These are phyloP conservation scores for Penicillium griseofulvum DNA, from an alignment of 2,329 filamentous ascomycete genomes.

Conservation along the genomic window DNA sequence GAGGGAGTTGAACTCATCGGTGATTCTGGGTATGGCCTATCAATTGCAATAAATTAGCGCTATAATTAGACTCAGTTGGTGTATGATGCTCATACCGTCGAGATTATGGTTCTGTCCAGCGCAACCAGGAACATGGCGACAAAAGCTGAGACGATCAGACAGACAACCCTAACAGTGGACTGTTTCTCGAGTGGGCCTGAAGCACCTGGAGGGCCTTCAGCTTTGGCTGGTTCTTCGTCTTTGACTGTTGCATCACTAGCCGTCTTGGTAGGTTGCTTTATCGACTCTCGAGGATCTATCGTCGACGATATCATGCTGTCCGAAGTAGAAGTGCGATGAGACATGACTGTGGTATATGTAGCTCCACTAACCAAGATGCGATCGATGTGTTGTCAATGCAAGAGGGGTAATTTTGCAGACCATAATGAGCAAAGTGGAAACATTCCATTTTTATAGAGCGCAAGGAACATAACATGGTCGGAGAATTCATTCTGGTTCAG, in stretches of 20 bases:
- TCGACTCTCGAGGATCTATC: too few relatives aligned
- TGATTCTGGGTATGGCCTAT: slow-evolving; percentile 19
- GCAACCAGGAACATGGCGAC: neutral
- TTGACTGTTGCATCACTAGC: neutral
- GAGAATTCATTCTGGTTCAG: neutral
- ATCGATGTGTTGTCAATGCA: neutral
- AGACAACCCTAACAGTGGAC: neutral
- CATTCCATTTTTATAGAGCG: neutral
- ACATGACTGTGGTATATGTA: neutral
- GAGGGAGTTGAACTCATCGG: slow-evolving; percentile 15
- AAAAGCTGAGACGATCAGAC: neutral
- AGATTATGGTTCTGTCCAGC: neutral
- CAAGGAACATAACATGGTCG: neutral
- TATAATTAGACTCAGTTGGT: neutral
- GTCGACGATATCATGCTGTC: neutral
- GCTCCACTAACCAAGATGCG: neutral
- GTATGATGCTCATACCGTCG: neutral
- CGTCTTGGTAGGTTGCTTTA: neutral
- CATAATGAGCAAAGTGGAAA: too few relatives aligned
- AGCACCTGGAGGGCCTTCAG: neutral
- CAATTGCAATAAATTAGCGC: neutral
- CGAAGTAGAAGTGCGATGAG: too few relatives aligned
- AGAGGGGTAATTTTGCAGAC: neutral
- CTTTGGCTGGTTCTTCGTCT: neutral
- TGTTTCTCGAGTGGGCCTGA: neutral